phyloP scores from a whole-genome alignment of 805 yeast species.

The Jamesozyma hellenica region DNA sequence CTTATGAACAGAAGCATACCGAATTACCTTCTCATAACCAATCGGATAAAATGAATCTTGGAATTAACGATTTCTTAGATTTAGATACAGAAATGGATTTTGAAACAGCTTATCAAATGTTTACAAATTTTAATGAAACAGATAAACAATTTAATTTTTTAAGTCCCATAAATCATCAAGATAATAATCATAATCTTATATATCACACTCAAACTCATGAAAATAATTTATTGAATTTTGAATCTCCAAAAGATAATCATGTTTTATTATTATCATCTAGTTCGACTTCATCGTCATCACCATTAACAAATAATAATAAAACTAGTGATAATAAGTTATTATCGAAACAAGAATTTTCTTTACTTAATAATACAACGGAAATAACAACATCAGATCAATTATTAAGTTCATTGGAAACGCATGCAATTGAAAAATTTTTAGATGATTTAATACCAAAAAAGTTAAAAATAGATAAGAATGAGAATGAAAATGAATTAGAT shows the following conservation, averaged over 20 bases:
- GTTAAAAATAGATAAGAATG: too few species aligned
- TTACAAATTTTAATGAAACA: slow-evolving; percentile 16
- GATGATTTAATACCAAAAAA: slow-evolving; percentile 19
- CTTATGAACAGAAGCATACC: too few species aligned
- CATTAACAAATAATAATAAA: not conserved
- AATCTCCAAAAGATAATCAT: not conserved
- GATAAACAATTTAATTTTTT: not conserved
- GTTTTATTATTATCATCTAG: not conserved
- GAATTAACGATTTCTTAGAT: slow-evolving; percentile 13
- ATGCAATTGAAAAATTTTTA: slow-evolving; percentile 26
- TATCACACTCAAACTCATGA: not conserved
- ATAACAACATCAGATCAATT: slow-evolving; percentile 7
- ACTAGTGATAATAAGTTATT: too few species aligned
- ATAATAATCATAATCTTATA: not conserved
- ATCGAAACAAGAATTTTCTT: too few species aligned
- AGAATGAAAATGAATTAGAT: too few species aligned
- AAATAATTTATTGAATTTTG: not conserved
- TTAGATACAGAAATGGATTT: slow-evolving; percentile 26
- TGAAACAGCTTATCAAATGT: slow-evolving; percentile 28
- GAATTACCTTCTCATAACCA: too few species aligned
- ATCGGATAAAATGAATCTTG: not conserved
- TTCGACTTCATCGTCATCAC: not conserved
- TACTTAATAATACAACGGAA: too few species aligned
- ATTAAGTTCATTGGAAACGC: slow-evolving; percentile 26
- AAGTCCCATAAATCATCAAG: not conserved